Base-by-base conservation (phyloP, 371 early-diverging fungal genomes). In the Apophysomyces variabilis region DNA sequence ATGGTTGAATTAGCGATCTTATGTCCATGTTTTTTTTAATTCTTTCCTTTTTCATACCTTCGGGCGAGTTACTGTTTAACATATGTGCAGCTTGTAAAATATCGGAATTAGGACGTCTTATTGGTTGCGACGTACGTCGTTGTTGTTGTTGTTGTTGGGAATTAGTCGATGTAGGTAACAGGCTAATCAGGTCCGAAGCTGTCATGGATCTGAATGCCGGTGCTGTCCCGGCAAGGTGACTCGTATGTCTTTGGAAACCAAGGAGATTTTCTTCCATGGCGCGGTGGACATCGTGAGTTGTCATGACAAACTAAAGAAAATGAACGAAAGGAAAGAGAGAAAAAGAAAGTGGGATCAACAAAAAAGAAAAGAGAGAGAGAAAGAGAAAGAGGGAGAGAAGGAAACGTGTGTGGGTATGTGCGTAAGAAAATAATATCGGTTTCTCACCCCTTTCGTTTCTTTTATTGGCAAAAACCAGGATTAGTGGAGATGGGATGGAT, bases 251-350 rank as follows among this genome's bases (percentile, higher is more conserved):
- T 58, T 75, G 75, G 66, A 77, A 75, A 47, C 64, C 66, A 66
- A 80, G 75, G 18, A 80, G 50, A 59, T 66, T 73, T 38, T 75
- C 76, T 63, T 74, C 80, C 69, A 75, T 71, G 35, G 64, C 61
- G 60, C 75, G 68, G 47, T 78, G 73, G 14, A 78, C 71, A 57
- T 77, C 67, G 47, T 78, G 75, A 26, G 73, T 65, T 44, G 72
- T 72, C 66, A 71, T 74, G 9, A 38, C 58, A 18, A 39, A 38
- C 14, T 46, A 14, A n/a, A 64, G 21, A 43, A 37, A 64, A 45
- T 36, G 57, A 45, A 58, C 59, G 36, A 38, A 35, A 41, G 11
- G 36, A 44, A 35, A 41, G 11, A 39, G 41, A 58, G 18, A 64
- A 56, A 58, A 8, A 35, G 38, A 32, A 3, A 32, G 36, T 56